Evolutionary conservation across 2,329 filamentous ascomycete genomes (phyloP), one percentile per base, ranked within the genome.

Genomic region (Calonectria fujianensis): DNA sequence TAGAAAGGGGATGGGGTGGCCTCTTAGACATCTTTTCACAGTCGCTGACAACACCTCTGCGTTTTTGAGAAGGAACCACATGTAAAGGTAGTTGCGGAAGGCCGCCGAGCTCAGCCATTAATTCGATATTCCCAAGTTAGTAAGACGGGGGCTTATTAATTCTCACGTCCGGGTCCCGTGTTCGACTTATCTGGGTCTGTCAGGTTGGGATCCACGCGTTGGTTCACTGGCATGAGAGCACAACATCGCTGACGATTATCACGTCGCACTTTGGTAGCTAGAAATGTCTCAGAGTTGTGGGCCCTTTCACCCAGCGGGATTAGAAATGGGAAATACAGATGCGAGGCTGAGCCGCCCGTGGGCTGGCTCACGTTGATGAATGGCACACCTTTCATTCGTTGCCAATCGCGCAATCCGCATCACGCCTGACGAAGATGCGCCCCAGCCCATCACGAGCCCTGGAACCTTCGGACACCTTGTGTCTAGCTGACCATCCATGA

Each of bases 391-490:
- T 65, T 11, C 37, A 65, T 50, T 65, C 61, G 61, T 13, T 48
- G 39, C 16, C 72, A 57, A 79, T 79, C 70, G 76, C 78, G 78
- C 78, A 77, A 79, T 79, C 72, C 20, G 67, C 65, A 77, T 79
- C 63, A 74, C 73, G 59, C 76, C 78, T 79, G 77, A 74, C 78
- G 78, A 78, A 71, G 68, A 39, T 39, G 32, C 20, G 24, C 16
- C 32, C 69, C 8, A 65, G 64, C 76, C 77, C 76, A 74, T 73
- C 61, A 75, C 16, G 64, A 69, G 67, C 64, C 73, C 41, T 59
- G 39, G 57, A 76, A 65, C 41, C 18, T 50, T 27, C 75, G 39
- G 61, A 74, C 76, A 63, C 64, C 66, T 66, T 50, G 57, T 20
- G 4, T 31, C 51, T 45, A 32, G 61, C 29, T 41, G 35, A 13